Conservation (phyloP, 2,329 filamentous ascomycete genomes). For the Pseudogymnoascus sp. region DNA sequence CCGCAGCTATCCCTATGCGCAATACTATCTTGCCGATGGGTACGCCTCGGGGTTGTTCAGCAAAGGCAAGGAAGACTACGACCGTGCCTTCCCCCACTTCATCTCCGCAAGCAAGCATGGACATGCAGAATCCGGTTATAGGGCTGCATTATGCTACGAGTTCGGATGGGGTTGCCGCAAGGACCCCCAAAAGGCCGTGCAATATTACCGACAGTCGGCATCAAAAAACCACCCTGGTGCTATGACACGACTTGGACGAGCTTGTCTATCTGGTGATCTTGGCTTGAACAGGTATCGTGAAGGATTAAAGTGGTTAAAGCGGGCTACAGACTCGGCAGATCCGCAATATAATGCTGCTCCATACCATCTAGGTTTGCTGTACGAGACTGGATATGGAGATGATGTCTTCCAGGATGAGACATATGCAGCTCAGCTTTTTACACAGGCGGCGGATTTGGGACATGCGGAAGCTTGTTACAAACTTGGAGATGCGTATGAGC, state of each 20-base stretch:
- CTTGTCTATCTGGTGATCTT: conserved; percentile 82
- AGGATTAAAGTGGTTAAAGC: conserved; percentile 92
- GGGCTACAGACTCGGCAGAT: conserved; percentile 83
- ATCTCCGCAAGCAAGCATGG: conserved; percentile 92
- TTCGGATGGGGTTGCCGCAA: conserved; percentile 95
- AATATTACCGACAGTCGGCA: conserved; percentile 83
- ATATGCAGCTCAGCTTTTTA: conserved; percentile 90
- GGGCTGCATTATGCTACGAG: conserved; percentile 90
- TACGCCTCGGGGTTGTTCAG: conserved; percentile 91
- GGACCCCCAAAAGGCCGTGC: conserved; percentile 83
- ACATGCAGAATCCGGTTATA: conserved; percentile 91
- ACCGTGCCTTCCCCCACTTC: conserved; percentile 86
- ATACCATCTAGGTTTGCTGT: conserved; percentile 80
- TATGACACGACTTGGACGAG: conserved; percentile 84
- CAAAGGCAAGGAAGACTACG: conserved; percentile 88
- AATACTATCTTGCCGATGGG: conserved; percentile 94
- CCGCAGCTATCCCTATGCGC: conserved; percentile 88
- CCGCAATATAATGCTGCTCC: conserved; percentile 86
- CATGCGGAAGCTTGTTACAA: conserved; percentile 79
- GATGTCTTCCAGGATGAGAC: conserved; percentile 86
- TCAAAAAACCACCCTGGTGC: conserved; percentile 93
- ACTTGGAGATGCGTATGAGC: conserved; percentile 95
- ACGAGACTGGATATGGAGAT: conserved; percentile 88
- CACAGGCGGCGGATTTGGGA: conserved; percentile 84
- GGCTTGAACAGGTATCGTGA: conserved; percentile 80